phyloP scores from a whole-genome alignment of 768 basidiomycete species.

The Trametes elegans region DNA sequence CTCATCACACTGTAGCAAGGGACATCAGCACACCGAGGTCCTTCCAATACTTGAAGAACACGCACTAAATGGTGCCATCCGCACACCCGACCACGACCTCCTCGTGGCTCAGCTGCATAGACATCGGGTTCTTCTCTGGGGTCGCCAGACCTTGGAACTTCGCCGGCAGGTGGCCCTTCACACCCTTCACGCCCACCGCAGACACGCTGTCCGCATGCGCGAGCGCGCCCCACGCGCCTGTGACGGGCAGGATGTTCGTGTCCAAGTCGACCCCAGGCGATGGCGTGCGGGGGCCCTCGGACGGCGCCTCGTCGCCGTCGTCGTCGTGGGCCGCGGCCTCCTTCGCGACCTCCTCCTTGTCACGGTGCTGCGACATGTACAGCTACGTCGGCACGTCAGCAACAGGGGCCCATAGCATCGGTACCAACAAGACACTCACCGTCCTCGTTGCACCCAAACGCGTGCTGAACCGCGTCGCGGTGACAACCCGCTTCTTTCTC shows the following conservation, averaged over 20 bases:
- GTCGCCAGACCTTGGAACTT: constrained; percentile 80
- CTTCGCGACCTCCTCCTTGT: constrained; percentile 39
- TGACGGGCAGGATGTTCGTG: constrained; percentile 60
- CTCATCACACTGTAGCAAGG: constrained; percentile 53
- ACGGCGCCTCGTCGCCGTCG: constrained; percentile 21
- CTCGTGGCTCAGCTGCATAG: constrained; percentile 88
- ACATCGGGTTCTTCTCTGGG: constrained; percentile 94
- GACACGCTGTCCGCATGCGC: constrained; percentile 39
- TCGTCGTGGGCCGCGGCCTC: constrained; percentile 26
- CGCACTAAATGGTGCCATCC: constrained; percentile 89
- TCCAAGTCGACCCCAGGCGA: constrained; percentile 57
- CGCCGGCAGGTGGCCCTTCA: constrained; percentile 57
- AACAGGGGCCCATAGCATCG: not conserved
- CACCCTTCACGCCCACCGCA: constrained; percentile 49
- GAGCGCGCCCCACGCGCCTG: constrained; percentile 75
- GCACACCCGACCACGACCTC: constrained; percentile 91
- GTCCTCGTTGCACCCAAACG: constrained; percentile 78
- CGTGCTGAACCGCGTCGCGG: constrained; percentile 85
- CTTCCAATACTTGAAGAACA: constrained; percentile 6
- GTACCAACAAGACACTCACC: constrained; percentile 45
- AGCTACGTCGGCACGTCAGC: constrained; percentile 43
- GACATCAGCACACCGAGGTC: not conserved
- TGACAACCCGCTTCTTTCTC: constrained; percentile 78
- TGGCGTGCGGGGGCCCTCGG: constrained; percentile 18
- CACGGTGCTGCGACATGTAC: constrained; percentile 75